Base-by-base conservation (phyloP, 108 stramenopile genomes). In the Pseudonitzschia pungens region DNA sequence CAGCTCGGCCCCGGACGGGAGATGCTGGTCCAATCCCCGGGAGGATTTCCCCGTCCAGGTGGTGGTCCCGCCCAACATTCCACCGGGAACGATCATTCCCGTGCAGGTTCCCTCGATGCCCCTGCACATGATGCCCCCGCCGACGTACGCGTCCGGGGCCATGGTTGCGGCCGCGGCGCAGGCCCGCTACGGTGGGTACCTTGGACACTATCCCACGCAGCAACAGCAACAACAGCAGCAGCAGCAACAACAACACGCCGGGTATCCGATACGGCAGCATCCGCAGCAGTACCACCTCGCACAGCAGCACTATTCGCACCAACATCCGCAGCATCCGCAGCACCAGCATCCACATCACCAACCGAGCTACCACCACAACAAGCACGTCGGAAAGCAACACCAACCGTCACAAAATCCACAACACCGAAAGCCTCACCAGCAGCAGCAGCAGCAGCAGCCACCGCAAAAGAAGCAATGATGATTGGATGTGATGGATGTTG, bases 21-120 rank as follows among this genome's bases (percentile, higher is more conserved):
- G 40, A 92, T 92, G 84, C 65, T 87, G 4, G 90, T 92, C 8
- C 68, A 64, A 15, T 72, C 76, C 3, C 81, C 73, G 50, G 75
- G 64, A 51, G 87, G 74, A 70, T 84, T 68, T 56, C 83, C n/a
- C 78, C 36, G 76, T 77, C 21, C 84, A 69, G 44, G 72, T 83
- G 0, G 58, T 69, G 21, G 90, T 92, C n/a, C 90, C 90, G 3
- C 79, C 78, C 11, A 84, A 85, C 41, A 69, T 89, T 40, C 83
- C 81, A 18, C 83, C 88, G 0, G 90, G 90, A 10, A 79, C 85
- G 45, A 70, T 89, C 14, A 79, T 92, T 63, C 90, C 90, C 4
- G 90, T 92, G 8, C 85, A 83, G 56, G 75, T 92, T 41, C 90
- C 90, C 18, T 43, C 75, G 44, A 32, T 78, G 22, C 81, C 84